Conservation (phyloP, 225 moss, liverwort and hornwort genomes). For the Rhytidiadelphus loreus region DNA sequence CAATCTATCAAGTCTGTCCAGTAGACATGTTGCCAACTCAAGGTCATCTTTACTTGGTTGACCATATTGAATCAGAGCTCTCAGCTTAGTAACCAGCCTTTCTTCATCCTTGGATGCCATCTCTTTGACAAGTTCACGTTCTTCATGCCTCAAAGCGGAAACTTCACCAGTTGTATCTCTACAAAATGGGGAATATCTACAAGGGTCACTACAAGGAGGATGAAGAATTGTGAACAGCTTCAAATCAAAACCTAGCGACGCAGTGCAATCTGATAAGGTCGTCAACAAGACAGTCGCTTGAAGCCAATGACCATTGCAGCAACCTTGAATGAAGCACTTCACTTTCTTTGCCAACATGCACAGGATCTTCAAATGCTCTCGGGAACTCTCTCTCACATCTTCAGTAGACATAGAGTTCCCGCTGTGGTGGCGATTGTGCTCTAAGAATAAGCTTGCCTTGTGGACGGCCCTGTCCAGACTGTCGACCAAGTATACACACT, state of each 20-base stretch:
- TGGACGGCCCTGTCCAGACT: not conserved
- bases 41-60: not conserved
- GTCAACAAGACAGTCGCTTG: not conserved
- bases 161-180: rapidly evolving
- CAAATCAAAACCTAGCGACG: not conserved
- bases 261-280: not conserved
- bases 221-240: not conserved
- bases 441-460: not conserved
- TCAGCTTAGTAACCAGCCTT: not conserved
- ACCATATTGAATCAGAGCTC: not conserved
- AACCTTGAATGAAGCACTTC: not conserved
- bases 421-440: not conserved
- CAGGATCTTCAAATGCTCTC: not conserved
- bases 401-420: not conserved
- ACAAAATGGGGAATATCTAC: rapidly evolving
- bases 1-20: not conserved
- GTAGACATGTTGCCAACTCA: not conserved
- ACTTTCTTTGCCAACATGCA: not conserved
- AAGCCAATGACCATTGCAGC: not conserved
- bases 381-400: not conserved
- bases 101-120: not conserved
- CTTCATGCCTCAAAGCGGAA: not conserved
- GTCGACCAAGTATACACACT: not conserved
- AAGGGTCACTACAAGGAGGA: rapidly evolving
- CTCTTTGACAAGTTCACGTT: not conserved